These are phyloP conservation scores for Gracilaria domingensis DNA, from an alignment of 23 red algal genomes.

Conservation along the genomic window DNA sequence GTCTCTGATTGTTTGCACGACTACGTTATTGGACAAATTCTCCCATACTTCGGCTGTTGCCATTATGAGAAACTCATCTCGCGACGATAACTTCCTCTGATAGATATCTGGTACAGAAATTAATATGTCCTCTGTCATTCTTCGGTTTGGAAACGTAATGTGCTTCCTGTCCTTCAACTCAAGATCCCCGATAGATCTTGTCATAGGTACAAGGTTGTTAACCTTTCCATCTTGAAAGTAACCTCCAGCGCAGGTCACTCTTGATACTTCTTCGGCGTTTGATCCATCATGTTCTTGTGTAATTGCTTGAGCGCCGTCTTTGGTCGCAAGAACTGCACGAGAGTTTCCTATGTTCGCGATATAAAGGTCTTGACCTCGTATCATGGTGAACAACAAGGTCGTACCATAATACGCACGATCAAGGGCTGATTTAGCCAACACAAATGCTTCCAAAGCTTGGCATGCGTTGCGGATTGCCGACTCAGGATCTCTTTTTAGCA, in stretches of 20 bases:
- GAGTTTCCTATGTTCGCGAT: conserved; percentile 70
- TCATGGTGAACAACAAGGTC: conserved; percentile 57
- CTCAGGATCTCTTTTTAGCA: conserved; percentile 44
- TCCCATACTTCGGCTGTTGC: conserved; percentile 85
- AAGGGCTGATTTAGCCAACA: conserved; percentile 67
- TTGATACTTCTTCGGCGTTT: conserved; percentile 59
- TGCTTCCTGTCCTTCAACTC: conserved; percentile 88
- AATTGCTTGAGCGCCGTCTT: conserved; percentile 55
- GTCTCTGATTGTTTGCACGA: conserved; percentile 45
- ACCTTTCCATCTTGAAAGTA: conserved; percentile 74
- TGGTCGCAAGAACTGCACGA: conserved; percentile 58
- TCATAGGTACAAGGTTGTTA: conserved; percentile 78
- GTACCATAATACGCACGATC: conserved; percentile 72
- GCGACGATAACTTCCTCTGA: conserved; percentile 15
- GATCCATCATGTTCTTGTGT: conserved; percentile 73
- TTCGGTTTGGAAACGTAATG: conserved; percentile 70
- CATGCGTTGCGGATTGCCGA: conserved; percentile 58
- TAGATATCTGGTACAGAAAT: conserved; percentile 79
- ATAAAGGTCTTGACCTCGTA: conserved; percentile 37
- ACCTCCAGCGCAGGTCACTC: conserved; percentile 54
- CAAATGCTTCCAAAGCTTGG: conserved; percentile 64
- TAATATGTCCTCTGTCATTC: conserved; percentile 77
- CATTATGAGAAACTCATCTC: conserved; percentile 82
- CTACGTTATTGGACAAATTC: conserved; percentile 58
- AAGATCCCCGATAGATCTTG: conserved; percentile 82